Evolutionary conservation across 257 asterid species (phyloP), one percentile per base, ranked within the genome.

Genomic region (Lycium barbarum): DNA sequence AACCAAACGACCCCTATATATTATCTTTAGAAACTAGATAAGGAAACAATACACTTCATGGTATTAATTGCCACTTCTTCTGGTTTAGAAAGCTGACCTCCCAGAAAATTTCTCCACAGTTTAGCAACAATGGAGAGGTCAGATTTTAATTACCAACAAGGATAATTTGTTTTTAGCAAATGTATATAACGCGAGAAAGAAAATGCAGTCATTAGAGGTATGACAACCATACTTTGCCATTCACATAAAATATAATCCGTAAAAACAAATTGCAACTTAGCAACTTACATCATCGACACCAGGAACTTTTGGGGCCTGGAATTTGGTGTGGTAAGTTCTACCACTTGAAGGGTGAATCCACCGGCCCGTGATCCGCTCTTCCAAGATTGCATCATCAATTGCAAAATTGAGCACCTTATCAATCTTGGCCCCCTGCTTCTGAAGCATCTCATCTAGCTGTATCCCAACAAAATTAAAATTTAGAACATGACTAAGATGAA

Each of bases 331-430:
- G 89, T 96, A 96, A 36, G 93, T 80, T 73, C 98, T 93, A 62
- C 99, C 98, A 88, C 99, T 96, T 33, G 98, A 91, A 47, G 99
- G 98, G 85, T 96, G 99, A 66, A 96, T 96, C 99, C 99, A 96
- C n/a, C 99, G 98, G 33, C 98, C 98, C 79, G 98, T 94, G 83
- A 96, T 94, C 83, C 99, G 89, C 93, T 96, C 99, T 92, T 96
- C 98, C 91, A 96, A 86, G 88, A 96, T 88, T 68, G 99, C 93
- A 90, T 94, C 98, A 88, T 94, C 98, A 86, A 96, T 92, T 51
- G 98, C 98, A 91, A 96, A 96, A 91, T 94, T 96, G 10, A 96
- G 93, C 87, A 96, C 98, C 86, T 96, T 94, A 88, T 96, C 98
- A 63, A 96, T 90, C 90, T 94, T 96, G 79, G 62, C 91, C 57